Conservation (phyloP, 2,329 filamentous ascomycete genomes). For the Phoma sp. region DNA sequence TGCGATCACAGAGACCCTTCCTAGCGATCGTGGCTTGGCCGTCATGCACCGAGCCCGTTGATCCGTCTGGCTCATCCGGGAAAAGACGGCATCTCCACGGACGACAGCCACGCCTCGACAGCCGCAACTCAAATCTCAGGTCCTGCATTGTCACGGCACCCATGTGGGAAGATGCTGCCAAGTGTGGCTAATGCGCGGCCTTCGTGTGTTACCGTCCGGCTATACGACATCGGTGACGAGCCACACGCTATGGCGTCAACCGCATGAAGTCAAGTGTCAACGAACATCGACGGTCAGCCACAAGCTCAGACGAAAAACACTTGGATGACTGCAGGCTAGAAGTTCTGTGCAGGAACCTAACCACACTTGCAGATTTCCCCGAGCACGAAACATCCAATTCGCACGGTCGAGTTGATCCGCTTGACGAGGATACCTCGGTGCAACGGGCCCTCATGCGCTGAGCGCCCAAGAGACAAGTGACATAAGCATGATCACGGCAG, state of each 20-base stretch:
- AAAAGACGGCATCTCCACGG: constrained; percentile 9
- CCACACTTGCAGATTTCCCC: constrained; percentile 13
- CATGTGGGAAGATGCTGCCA: neutral
- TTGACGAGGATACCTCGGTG: constrained; percentile 5
- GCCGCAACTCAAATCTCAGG: neutral
- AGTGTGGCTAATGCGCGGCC: constrained; percentile 13
- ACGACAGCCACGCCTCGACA: constrained; percentile 4
- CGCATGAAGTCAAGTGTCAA: constrained; percentile 6
- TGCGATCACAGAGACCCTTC: constrained; percentile 4
- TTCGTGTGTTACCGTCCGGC: neutral
- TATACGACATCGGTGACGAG: constrained; percentile 7
- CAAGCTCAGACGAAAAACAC: constrained; percentile 8
- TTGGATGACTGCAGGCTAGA: constrained; percentile 6
- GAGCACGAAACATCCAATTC: neutral
- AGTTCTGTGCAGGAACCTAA: constrained; percentile 17
- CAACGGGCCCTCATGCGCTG: neutral
- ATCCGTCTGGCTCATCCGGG: constrained; percentile 4
- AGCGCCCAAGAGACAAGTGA: neutral
- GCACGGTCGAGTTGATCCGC: constrained; percentile 6
- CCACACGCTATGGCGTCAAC: constrained; percentile 8
- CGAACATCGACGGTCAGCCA: constrained; percentile 5
- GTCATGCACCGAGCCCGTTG: constrained; percentile 10
- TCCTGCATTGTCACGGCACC: neutral
- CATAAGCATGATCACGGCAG: constrained; percentile 1
- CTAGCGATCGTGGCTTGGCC: constrained; percentile 12